Evolutionary conservation across 768 basidiomycete species (phyloP), one percentile per base, ranked within the genome.

Genomic region (Naganishia onofrii): DNA sequence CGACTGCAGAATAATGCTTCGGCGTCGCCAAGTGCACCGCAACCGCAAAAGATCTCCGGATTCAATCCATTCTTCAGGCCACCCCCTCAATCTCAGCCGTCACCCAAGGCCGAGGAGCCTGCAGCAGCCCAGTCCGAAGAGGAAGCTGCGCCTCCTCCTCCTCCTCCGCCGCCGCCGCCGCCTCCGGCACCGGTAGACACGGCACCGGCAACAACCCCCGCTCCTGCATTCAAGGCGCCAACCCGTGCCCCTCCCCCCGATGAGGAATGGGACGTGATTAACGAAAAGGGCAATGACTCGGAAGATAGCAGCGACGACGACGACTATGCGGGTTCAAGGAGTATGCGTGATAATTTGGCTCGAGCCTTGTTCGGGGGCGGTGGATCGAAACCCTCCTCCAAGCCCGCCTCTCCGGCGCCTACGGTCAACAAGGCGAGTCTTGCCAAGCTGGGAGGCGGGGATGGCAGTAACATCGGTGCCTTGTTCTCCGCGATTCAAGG

Each of bases 181-280:
- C 63, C 76, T 31, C 70, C 75, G 12, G 51, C 68, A 7, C 68
- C 68, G 7, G 31, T 31, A 21, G 44, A 26, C 0, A 26, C 46
- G 7, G 42, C 57, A 7, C 57, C 68, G 12, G 29, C 58, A 5
- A 70, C 48, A 81, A 85, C 6, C 7, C 52, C 17, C n/a, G 36
- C 48, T 23, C 46, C 88, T 86, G 77, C 78, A 85, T 0, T 77
- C 85, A 2, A 52, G 65, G 31, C 66, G n/a, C 44, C 68, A 2
- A 70, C 42, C 55, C 76, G 13, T 68, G 67, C 60, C 42, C 52
- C 73, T 23, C 75, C 74, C 2, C 71, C 69, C 36, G 89, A 90
- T 1, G 90, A 90, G 21, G 91, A 92, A 60, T 94, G 92, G 92
- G 92, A 89, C 67, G 87, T 88, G n/a, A 83, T 91, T 58, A 83